Base-by-base conservation (phyloP, 345 rosid species). In the Erucastrum elatum region DNA sequence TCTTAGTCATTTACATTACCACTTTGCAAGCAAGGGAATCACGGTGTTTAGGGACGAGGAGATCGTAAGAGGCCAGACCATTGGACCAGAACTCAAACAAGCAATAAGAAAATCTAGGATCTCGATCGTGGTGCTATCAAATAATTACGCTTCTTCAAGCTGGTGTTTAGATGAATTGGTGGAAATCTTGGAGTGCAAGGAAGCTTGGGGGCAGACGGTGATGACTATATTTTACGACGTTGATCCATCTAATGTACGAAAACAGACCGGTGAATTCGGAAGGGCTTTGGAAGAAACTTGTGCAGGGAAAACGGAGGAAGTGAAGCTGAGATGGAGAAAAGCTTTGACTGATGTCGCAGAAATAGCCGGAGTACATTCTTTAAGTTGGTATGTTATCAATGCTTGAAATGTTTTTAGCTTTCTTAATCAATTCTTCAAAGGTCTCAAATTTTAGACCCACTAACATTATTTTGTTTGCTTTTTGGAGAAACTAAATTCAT, bases 141-240 rank as follows among this genome's bases (percentile, higher is more conserved):
- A 30, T 37, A 62, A 62, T 5, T 62, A 62, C n/a, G 66, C 66
- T 6, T 62, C 66, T 6, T 62, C 39, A 0, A 62, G 37, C 66
- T 62, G 66, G 39, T 62, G 66, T 13, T 62, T 29, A 62, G 17
- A 62, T 62, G 66, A 62, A 62, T 6, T 29, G 66, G 66, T 62
- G 17, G 66, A 62, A 62, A 62, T 62, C 39, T 29, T 62, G 37
- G 9, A 62, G 13, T 6, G 39, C 66, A 30, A 29, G 16, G 2
- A 62, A 11, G 17, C 17, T 62, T n/a, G 35, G 3, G 37, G 17
- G 37, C 66, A 30, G 37, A 62, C 2, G 17, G 66, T 62, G 21
- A 30, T 62, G 66, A 1, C 66, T 30, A 30, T 29, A 29, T 62
- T 62, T 30, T 62, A 62, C 37, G 66, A 62, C 8, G 37, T 62